phyloP scores from a whole-genome alignment of 805 yeast species.

The Ogataea chonburiensis region DNA sequence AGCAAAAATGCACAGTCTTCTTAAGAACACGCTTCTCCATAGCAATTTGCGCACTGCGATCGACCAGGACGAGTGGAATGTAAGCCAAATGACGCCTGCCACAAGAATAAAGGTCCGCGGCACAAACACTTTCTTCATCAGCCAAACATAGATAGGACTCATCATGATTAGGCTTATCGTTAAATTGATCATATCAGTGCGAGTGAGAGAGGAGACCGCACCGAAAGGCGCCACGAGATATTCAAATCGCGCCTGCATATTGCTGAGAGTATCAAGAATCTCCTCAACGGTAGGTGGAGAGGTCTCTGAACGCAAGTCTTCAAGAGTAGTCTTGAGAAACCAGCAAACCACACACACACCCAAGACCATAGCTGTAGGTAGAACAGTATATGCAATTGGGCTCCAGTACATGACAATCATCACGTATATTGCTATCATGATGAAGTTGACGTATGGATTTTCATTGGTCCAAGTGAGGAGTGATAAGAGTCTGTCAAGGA shows the following conservation, averaged over 20 bases:
- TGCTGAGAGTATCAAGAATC: slow-evolving; percentile 46
- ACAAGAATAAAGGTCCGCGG: slow-evolving; percentile 35
- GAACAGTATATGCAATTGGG: slow-evolving; percentile 32
- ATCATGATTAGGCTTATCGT: slow-evolving; percentile 33
- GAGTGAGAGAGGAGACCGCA: slow-evolving; percentile 10
- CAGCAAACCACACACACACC: slow-evolving; percentile 43
- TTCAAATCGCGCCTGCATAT: slow-evolving; percentile 43
- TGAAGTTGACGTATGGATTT: slow-evolving; percentile 46
- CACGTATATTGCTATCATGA: slow-evolving; percentile 40
- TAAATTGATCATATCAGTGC: slow-evolving; percentile 32
- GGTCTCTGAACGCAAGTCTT: slow-evolving; percentile 34
- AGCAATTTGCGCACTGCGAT: slow-evolving; percentile 43
- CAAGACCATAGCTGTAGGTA: slow-evolving; percentile 42
- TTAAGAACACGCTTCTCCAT: slow-evolving; percentile 48
- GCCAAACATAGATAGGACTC: slow-evolving; percentile 45
- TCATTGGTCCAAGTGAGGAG: slow-evolving; percentile 56
- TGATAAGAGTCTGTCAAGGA: slow-evolving; percentile 44
- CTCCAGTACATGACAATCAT: slow-evolving; percentile 45
- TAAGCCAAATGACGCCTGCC: slow-evolving; percentile 38
- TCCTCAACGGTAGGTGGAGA: slow-evolving; percentile 52
- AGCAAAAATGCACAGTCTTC: slow-evolving; percentile 38
- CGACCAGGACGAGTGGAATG: slow-evolving; percentile 50
- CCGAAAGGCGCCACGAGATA: slow-evolving; percentile 40
- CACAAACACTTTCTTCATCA: slow-evolving; percentile 35
- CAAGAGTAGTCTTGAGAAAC: slow-evolving; percentile 42